These are phyloP conservation scores for Nakaseomyces nivariensis DNA, from an alignment of 1,139 yeast species.

Conservation along the genomic window DNA sequence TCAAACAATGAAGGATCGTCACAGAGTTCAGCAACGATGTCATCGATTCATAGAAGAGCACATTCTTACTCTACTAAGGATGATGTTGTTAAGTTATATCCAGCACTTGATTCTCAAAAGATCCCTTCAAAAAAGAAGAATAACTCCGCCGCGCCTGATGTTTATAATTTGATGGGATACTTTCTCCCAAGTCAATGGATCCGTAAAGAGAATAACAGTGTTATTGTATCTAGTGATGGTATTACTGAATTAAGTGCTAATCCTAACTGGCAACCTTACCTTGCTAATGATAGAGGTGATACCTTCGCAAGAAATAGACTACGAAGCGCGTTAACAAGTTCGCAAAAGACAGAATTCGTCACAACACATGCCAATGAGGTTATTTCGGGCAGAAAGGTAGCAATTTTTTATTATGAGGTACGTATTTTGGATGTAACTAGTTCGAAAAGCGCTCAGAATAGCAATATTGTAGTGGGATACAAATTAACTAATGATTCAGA, in stretches of 20 bases:
- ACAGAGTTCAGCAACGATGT: not conserved
- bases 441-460: constrained; percentile 31
- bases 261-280: constrained; percentile 30
- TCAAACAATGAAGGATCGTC: constrained; percentile 7
- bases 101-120: constrained; percentile 1
- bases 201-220: constrained; percentile 24
- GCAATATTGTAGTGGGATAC: constrained; percentile 38
- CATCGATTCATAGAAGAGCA: constrained; percentile 1
- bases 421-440: constrained; percentile 30
- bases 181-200: constrained; percentile 33
- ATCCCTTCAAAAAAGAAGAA: constrained; percentile 8
- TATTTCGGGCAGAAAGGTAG: constrained; percentile 35
- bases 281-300: constrained; percentile 26
- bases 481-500: constrained; percentile 15
- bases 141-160: constrained; percentile 15
- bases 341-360: constrained; percentile 28
- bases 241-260: constrained; percentile 21
- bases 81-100: not conserved
- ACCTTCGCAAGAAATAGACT: constrained; percentile 14
- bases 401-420: constrained; percentile 51
- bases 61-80: constrained; percentile 3
- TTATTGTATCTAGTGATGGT: constrained; percentile 27
- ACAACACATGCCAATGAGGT: constrained; percentile 36
- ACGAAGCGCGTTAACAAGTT: constrained; percentile 14
- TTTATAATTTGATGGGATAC: constrained; percentile 23